Conservation (phyloP, 202 grass and related monocot species). For the Cymbopogon flexuosus region DNA sequence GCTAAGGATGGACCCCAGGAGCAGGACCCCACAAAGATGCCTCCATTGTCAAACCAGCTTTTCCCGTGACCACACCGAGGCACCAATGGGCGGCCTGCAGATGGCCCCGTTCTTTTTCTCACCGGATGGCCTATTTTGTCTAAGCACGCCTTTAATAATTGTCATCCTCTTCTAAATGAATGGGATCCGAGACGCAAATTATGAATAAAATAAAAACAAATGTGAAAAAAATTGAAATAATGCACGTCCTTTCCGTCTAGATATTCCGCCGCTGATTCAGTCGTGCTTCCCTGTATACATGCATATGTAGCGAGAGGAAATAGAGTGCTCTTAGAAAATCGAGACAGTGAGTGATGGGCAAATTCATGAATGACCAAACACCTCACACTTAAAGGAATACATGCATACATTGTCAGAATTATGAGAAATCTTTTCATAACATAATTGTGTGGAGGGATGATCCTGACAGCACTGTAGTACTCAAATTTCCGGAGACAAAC, state of each 20-base stretch:
- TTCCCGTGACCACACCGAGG: conserved; percentile 21
- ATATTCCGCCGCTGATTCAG: conserved; percentile 22
- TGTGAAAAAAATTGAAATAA: neutral
- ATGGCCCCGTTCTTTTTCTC: conserved; percentile 13
- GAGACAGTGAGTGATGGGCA: conserved; percentile 26
- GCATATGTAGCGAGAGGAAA: neutral
- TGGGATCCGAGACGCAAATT: neutral
- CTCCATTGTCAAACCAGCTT: conserved; percentile 32
- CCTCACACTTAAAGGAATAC: neutral
- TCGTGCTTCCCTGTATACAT: conserved; percentile 6
- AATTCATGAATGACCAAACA: conserved; percentile 23
- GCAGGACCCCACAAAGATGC: conserved; percentile 34
- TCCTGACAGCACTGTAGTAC: neutral
- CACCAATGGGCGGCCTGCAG: conserved; percentile 4
- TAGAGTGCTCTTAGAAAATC: neutral
- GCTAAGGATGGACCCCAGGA: neutral
- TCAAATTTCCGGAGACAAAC: neutral
- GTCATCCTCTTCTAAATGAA: neutral
- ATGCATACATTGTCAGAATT: neutral
- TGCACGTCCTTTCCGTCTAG: conserved; percentile 4
- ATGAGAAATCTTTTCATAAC: neutral
- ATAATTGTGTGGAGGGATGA: neutral
- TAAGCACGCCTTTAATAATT: conserved; percentile 36
- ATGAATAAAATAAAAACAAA: neutral
- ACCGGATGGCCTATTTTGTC: conserved; percentile 15